A percentile compares a stretch with the other conserved stretches of the same genome.
Conservation (phyloP, 768 basidiomycete species). For the Tricholoma flavovirens region DNA sequence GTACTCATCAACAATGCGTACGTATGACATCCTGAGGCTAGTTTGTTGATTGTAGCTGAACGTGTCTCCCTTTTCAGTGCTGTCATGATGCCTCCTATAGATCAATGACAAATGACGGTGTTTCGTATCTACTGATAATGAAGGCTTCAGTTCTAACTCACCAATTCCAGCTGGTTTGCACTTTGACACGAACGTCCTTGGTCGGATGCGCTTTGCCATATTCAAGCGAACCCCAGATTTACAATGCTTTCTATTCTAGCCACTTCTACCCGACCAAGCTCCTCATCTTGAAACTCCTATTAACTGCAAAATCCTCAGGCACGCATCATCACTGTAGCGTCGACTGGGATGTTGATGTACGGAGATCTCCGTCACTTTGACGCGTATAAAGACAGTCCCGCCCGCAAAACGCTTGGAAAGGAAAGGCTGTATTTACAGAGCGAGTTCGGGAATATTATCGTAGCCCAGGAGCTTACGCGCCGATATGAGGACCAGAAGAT, state of each 20-base stretch:
- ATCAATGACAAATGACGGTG: constrained; percentile 28
- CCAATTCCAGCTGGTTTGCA: constrained; percentile 47
- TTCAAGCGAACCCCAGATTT: not conserved
- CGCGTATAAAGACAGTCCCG: constrained; percentile 35
- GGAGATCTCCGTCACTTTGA: constrained; percentile 30
- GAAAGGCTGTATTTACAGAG: constrained; percentile 25
- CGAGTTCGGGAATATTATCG: constrained; percentile 32
- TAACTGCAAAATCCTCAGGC: constrained; percentile 32
- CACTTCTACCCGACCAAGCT: constrained; percentile 43
- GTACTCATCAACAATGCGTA: not conserved
- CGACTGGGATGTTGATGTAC: constrained; percentile 18
- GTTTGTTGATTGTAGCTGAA: not conserved
- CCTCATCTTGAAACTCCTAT: constrained; percentile 36
- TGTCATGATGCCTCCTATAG: constrained; percentile 40
- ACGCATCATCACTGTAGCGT: constrained; percentile 40
- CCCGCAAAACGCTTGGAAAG: constrained; percentile 18
- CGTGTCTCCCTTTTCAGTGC: constrained; percentile 25
- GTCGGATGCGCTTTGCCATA: constrained; percentile 13
- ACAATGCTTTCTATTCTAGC: constrained; percentile 9
- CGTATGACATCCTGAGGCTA: not conserved
- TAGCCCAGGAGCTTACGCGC: constrained; percentile 33
- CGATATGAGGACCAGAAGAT: constrained; percentile 36
- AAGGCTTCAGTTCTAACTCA: not conserved
- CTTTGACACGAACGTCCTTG: constrained; percentile 52
- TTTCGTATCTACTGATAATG: not conserved